Evolutionary conservation across 345 rosid genomes (phyloP), one percentile per base, ranked within the genome.

Genomic region (Alliaria petiolata): DNA sequence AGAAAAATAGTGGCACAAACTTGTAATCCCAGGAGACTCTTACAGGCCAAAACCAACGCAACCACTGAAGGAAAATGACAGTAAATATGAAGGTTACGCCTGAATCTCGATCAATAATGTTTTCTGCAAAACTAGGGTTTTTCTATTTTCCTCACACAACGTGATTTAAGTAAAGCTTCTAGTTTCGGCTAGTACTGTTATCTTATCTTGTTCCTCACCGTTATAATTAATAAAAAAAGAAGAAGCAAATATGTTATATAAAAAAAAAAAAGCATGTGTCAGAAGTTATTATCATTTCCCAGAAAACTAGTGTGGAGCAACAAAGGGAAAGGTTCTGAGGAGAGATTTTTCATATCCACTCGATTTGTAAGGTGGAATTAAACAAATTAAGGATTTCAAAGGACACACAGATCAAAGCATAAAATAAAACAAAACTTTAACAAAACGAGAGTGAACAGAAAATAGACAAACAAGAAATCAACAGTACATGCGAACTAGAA

Each of bases 41-140:
- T 47, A n/a, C n/a, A n/a, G n/a, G 13, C 39, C 15, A 65, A 40
- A 54, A 42, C 44, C 6, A 15, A 31, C 31, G 39, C 6, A 54
- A 17, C 6, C 76, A 74, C 57, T 38, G 62, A 61, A 65, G 2
- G 20, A 58, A 43, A 55, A 33, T 52, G 65, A 19, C 47, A 49
- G 46, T 36, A 25, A 35, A 35, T 8, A 47, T 70, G 55, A 26
- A 52, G 50, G 12, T 52, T 19, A 31, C 49, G 20, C n/a, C 53
- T 40, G 53, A 58, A 66, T 39, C n/a, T n/a, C 25, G 25, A 22
- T 22, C 25, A 22, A 22, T 22, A 26, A 17, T 12, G 26, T 44
- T 70, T 26, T 20, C 50, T 44, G 59, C 44, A 57, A 26, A 74
- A 20, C 53, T 67, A 67, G 72, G 78, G 73, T 60, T 66, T 66